Base-by-base conservation (phyloP, 179 eudicot species). In the Beta corolliflora region DNA sequence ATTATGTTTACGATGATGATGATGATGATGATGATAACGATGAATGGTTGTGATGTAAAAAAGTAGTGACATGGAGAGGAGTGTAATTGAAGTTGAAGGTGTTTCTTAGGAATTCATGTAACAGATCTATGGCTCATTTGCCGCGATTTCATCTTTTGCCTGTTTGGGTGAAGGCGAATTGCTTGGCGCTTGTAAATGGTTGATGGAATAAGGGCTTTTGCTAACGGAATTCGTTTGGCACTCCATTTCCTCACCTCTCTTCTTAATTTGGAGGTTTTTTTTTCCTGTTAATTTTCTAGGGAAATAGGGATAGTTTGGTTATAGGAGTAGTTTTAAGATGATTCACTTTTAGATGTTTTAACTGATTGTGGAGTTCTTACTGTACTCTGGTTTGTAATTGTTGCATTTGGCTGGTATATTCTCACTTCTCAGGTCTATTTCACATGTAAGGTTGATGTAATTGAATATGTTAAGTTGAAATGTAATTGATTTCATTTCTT, bases 171-270 rank as follows among this genome's bases (percentile, higher is more conserved):
- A 8, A 18, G n/a, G 71, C 68, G 48, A 64, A 58, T 83, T 6
- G 58, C 55, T 46, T 2, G 80, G 86, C 84, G 67, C 83, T 65
- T 87, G 91, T 88, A 87, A 86, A 91, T 83, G 78, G 80, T 70
- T 79, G 82, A 88, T 81, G 73, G 77, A 90, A 87, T 88, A 89
- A 88, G 85, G 78, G 86, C 82, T 77, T 48, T 67, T 78, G 84
- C 83, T 88, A 79, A 84, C 74, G 68, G 79, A 21, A 36, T 84
- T 81, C 77, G 76, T 77, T 73, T 29, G 55, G 72, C 77, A 65
- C 75, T 80, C 45, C 54, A 54, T 84, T 60, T 76, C 54, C 65
- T 64, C 75, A 48, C 45, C 52, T 69, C 53, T 41, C 29, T 58
- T 80, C 29, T 31, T 1, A 10, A 55, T n/a, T 75, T 56, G 77